Evolutionary conservation across 2,329 filamentous ascomycete genomes (phyloP).

Genomic region (Seiridium cupressi): DNA sequence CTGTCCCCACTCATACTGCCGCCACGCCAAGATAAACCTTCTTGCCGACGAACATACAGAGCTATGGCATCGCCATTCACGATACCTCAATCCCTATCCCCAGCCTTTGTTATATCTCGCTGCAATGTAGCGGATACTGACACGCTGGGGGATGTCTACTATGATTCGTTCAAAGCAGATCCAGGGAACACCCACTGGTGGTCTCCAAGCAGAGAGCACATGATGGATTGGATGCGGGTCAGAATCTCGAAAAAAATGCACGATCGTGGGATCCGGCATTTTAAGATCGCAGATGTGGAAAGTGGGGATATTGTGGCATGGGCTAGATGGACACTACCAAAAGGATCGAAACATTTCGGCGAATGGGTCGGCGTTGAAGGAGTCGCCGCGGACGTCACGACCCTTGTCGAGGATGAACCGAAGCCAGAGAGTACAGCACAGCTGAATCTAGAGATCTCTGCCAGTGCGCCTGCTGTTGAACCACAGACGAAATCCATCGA

Average conservation of each 20-base stretch:
- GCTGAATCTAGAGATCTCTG: slow-evolving; percentile 3
- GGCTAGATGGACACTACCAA: slow-evolving; percentile 32
- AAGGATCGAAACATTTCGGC: slow-evolving; percentile 20
- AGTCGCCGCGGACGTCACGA: slow-evolving; percentile 12
- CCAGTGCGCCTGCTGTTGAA: slow-evolving; percentile 14
- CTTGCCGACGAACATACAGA: not conserved
- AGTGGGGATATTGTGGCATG: slow-evolving; percentile 28
- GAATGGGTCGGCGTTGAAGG: slow-evolving; percentile 13
- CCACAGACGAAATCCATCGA: slow-evolving; percentile 2
- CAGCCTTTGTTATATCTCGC: slow-evolving; percentile 22
- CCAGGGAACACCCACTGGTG: slow-evolving; percentile 27
- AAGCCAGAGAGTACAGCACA: slow-evolving; percentile 9
- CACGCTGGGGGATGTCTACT: slow-evolving; percentile 24
- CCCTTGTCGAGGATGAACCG: slow-evolving; percentile 6
- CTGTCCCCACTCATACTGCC: too few relatives aligned
- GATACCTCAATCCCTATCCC: slow-evolving; percentile 17
- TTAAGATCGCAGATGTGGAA: slow-evolving; percentile 28
- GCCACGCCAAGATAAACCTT: too few relatives aligned
- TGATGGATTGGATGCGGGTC: slow-evolving; percentile 26
- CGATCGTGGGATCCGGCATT: slow-evolving; percentile 26
- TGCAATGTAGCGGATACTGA: slow-evolving; percentile 27
- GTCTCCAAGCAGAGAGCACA: slow-evolving; percentile 18
- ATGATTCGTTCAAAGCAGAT: slow-evolving; percentile 21
- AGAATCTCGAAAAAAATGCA: slow-evolving; percentile 25
- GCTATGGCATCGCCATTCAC: slow-evolving; percentile 25